Percentiles rank a stretch among this genome's conserved stretches.
phyloP scores from a whole-genome alignment of 257 asterid species.

The Nemophila menziesii region DNA sequence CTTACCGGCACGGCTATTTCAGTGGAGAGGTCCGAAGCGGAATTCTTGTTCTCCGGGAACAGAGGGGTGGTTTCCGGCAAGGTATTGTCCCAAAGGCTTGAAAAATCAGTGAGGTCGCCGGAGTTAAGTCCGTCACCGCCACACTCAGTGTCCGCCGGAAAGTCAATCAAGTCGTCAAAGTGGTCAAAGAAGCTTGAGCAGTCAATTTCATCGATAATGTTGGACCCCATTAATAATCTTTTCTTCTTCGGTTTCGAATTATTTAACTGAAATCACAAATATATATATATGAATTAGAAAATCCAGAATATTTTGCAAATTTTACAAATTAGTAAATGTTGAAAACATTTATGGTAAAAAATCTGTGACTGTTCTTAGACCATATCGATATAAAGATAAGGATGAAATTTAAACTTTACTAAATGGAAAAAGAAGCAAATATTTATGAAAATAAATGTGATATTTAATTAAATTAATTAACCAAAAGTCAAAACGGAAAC shows the following conservation, averaged over 20 bases:
- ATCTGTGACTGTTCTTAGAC: conserved; percentile 6
- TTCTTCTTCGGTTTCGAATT: conserved; percentile 4
- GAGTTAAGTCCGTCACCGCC: conserved; percentile 36
- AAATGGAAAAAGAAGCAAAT: background rate
- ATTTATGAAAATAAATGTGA: no score
- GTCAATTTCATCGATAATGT: conserved; percentile 57
- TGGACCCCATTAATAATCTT: conserved; percentile 40
- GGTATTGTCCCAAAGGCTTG: conserved; percentile 59
- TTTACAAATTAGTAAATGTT: conserved; percentile 10
- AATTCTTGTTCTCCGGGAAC: conserved; percentile 29
- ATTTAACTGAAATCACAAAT: conserved; percentile 17
- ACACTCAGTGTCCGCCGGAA: conserved; percentile 61
- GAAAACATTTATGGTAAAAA: conserved; percentile 23
- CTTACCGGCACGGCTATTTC: conserved; percentile 91
- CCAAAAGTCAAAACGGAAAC: conserved; percentile 1
- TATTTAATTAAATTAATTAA: background rate
- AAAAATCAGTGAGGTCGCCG: conserved; percentile 40
- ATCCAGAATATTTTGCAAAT: background rate
- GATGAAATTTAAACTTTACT: background rate
- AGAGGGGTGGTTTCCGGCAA: conserved; percentile 43
- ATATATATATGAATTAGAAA: conserved; percentile 1
- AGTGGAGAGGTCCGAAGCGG: conserved; percentile 50
- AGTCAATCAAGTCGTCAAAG: conserved; percentile 81
- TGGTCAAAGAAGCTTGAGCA: conserved; percentile 82
- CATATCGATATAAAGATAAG: conserved; percentile 25